Evolutionary conservation across 441 rosid genomes (phyloP), one percentile per base, ranked within the genome.

Genomic region (Kokia cookei): DNA sequence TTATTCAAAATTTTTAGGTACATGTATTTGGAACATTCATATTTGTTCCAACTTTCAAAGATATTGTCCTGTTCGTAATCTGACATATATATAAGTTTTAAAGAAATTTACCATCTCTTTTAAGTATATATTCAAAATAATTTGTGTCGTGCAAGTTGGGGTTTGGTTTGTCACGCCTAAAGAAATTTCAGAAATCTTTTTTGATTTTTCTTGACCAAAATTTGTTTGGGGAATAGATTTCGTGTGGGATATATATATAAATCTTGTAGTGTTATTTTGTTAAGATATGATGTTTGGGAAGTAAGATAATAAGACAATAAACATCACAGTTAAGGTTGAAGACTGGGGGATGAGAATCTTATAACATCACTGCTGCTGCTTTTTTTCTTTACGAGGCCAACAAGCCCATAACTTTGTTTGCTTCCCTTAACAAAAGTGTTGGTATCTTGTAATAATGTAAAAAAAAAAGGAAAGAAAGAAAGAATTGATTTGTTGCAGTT

Each of bases 261-360:
- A 75, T 51, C 57, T 48, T 65, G 57, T 72, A 26, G 12, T 17
- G 37, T 63, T 68, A 65, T 74, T 10, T 68, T 26, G 72, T 68
- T 76, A 50, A 70, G 81, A 74, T 78, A 73, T 65, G 74, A 76
- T 61, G 27, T 24, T 17, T 65, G 42, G 47, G 12, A 12, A 69
- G 43, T 51, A 22, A 22, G 15, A 62, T 32, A 71, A 73, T 71
- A 47, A n/a, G 74, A 66, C 58, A 53, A 53, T 7, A 53, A 75
- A 59, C 73, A 75, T 65, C 65, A 37, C 66, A 45, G 75, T 66
- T 40, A 3, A 69, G 65, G 73, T 70, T 65, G 76, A 83, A 75
- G 17, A 73, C 5, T 32, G 37, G n/a, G 15, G 13, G 62, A 17
- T 43, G n/a, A 55, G 69, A 71, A 75, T 71, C 73, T 81, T 8